Percentiles rank a stretch among this genome's conserved stretches.
Conservation (phyloP, 345 rosid species). For the Eucalyptus tenuipes region DNA sequence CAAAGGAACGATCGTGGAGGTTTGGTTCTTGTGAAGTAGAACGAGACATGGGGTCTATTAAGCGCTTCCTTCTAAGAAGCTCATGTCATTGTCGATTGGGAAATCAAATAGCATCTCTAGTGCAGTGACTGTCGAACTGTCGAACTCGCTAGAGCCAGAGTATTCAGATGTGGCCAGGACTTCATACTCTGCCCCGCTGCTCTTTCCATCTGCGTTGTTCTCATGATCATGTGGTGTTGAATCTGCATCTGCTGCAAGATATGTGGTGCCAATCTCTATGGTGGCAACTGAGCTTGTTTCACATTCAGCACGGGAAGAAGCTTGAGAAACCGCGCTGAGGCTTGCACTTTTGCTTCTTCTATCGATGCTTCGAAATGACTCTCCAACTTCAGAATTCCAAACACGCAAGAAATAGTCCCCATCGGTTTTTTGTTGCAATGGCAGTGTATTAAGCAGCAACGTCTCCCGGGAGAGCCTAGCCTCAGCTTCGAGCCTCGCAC, state of each 20-base stretch:
- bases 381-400: slow-evolving; percentile 91
- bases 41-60: background rate
- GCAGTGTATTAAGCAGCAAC: slow-evolving; percentile 24
- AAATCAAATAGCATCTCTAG: slow-evolving; percentile 70
- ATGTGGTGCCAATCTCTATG: background rate
- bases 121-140: slow-evolving; percentile 63
- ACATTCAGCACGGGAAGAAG: slow-evolving; percentile 39
- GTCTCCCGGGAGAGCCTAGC: slow-evolving; percentile 74
- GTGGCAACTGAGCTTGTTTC: slow-evolving; percentile 26
- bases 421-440: slow-evolving; percentile 4
- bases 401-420: slow-evolving; percentile 64
- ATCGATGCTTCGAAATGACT: slow-evolving; percentile 46
- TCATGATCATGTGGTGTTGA: slow-evolving; percentile 4
- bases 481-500: slow-evolving; percentile 93
- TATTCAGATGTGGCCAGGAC: slow-evolving; percentile 21
- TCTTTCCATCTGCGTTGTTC: slow-evolving; percentile 32
- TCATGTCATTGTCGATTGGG: slow-evolving; percentile 89
- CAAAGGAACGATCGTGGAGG: background rate
- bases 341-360: background rate
- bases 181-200: slow-evolving; percentile 23
- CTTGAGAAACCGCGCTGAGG: slow-evolving; percentile 37
- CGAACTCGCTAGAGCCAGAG: slow-evolving; percentile 37
- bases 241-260: slow-evolving; percentile 3
- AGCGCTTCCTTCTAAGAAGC: slow-evolving; percentile 18
- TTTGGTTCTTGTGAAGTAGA: background rate